Evolutionary conservation across 805 yeast genomes (phyloP).

Genomic region (Barnettozyma pratensis): DNA sequence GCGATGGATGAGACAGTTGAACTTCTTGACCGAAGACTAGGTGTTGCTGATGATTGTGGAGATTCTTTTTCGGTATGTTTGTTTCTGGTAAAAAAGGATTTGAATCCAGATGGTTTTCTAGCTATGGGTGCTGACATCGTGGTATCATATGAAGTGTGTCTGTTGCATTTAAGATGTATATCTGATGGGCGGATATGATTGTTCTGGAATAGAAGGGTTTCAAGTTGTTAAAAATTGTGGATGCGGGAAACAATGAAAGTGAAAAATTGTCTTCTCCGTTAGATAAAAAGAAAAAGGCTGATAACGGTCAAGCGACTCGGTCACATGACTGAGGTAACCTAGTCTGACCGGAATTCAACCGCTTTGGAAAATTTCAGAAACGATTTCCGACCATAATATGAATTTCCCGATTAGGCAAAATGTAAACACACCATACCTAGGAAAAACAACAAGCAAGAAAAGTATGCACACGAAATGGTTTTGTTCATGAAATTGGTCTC

Average conservation of each 20-base stretch:
- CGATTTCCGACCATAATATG: background rate
- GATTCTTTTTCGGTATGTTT: background rate
- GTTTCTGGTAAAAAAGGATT: background rate
- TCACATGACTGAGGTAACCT: too few relatives aligned
- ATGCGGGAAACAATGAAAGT: too few relatives aligned
- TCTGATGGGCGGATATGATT: too few relatives aligned
- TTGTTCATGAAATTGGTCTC: too few relatives aligned
- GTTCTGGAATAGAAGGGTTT: too few relatives aligned
- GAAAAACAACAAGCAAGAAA: slow-evolving; percentile 3
- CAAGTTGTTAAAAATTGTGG: too few relatives aligned
- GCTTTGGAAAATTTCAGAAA: background rate
- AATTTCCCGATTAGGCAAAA: slow-evolving; percentile 18
- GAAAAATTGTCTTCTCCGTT: too few relatives aligned
- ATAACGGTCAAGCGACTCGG: too few relatives aligned
- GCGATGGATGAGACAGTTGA: slow-evolving; percentile 1
- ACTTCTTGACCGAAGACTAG: background rate
- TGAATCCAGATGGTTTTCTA: slow-evolving; percentile 1
- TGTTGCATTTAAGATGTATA: too few relatives aligned
- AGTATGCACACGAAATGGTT: too few relatives aligned
- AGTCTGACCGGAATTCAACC: too few relatives aligned
- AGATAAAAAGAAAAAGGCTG: too few relatives aligned
- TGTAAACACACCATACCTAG: slow-evolving; percentile 13
- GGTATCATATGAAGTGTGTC: background rate
- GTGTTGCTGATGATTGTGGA: background rate
- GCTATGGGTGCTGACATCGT: background rate